Base-by-base conservation (phyloP, 202 grass and related monocot genomes). In the Brachypodium distachyon region DNA sequence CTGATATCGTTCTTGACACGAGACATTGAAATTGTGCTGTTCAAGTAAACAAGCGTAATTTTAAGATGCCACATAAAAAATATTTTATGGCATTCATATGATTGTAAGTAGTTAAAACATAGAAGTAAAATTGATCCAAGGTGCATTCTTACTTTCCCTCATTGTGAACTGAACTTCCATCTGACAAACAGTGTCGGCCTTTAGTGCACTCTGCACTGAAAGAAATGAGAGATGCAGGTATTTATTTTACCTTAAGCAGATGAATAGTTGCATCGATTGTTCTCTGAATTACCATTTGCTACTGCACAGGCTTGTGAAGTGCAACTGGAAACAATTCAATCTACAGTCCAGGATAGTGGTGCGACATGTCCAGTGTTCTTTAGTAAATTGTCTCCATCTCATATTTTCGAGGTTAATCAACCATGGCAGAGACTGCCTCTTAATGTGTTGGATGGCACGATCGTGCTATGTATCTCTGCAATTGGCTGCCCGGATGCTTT, bases 401-500 rank as follows among this genome's bases (percentile, higher is more conserved):
- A 97, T 83, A 60, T 97, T 83, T 97, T 93, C 52, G 88, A 90
- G 81, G 78, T 81, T 49, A 82, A 83, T 4, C 59, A 83, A 40
- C 86, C 81, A 29, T 63, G 46, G 52, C 52, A 17, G 33, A 90
- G 26, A 81, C 52, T 90, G 43, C 82, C 89, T 17, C 61, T 94
- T 77, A 72, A 54, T 41, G 42, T 68, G n/a, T 77, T 94, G 70
- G 74, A 86, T 58, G 80, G 67, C 76, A 81, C 81, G 53, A 60
- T 62, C 9, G 80, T 94, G 67, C 62, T 98, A 57, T 98, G 88
- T 33, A 80, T 98, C 63, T 94, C 95, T 70, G 86, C 85, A 38
- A 90, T 97, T 91, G 94, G 84, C 28, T 97, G 71, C 68, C 95
- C 89, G n/a, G 55, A 88, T 86, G 79, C 95, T 72, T 92, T 98